These are phyloP conservation scores for Bolboschoenoplectus hybrid DNA, from an alignment of 202 grass and related monocot genomes.

Conservation along the genomic window DNA sequence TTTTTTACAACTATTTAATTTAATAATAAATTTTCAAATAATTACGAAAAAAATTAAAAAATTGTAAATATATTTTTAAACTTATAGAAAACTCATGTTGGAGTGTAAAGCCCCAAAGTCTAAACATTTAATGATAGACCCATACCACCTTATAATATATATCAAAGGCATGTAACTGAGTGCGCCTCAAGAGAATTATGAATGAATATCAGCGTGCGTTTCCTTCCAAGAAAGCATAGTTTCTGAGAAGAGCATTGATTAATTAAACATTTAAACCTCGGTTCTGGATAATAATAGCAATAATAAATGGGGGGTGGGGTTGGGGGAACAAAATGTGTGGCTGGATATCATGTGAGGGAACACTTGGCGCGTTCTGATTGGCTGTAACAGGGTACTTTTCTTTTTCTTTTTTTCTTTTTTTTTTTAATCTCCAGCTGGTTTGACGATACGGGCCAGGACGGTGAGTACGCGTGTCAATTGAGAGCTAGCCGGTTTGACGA, in stretches of 20 bases:
- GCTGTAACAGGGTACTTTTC: neutral
- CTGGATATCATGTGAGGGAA: slow-evolving; percentile 30
- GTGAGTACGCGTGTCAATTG: slow-evolving; percentile 18
- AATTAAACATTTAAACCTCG: neutral
- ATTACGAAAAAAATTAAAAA: no score
- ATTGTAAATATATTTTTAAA: no score
- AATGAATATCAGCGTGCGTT: slow-evolving; percentile 31
- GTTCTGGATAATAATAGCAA: neutral
- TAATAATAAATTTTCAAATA: no score
- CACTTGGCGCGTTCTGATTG: slow-evolving; percentile 30
- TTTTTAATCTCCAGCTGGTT: slow-evolving; percentile 10
- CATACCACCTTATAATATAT: neutral
- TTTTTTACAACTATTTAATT: no score
- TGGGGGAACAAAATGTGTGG: neutral
- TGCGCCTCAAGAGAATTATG: no score
- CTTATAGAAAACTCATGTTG: no score
- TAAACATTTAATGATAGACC: slow-evolving; percentile 16
- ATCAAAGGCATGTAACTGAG: neutral
- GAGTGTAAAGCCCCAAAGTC: neutral
- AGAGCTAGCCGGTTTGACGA: slow-evolving; percentile 22
- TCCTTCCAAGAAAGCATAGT: slow-evolving; percentile 33
- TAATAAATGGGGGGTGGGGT: neutral
- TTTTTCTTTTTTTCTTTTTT: neutral
- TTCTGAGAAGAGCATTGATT: neutral
- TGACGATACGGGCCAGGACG: slow-evolving; percentile 30